These are phyloP conservation scores for Medicago ruthenica DNA, from an alignment of 306 rosid species.

Conservation along the genomic window DNA sequence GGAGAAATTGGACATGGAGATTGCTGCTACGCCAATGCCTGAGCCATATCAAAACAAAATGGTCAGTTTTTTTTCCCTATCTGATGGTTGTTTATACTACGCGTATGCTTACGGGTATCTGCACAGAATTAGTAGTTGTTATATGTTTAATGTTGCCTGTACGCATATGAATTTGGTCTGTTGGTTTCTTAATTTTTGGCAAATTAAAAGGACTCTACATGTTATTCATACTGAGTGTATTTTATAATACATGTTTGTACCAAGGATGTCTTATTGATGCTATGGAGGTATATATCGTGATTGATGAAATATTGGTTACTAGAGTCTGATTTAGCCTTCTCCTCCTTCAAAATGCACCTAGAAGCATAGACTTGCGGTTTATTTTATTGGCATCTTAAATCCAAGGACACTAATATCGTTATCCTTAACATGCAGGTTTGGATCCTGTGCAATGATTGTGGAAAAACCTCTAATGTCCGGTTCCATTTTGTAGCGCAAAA, in stretches of 20 bases:
- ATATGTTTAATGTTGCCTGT: too few relatives aligned
- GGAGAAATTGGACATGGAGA: constrained; percentile 82
- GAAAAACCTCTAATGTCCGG: constrained; percentile 62
- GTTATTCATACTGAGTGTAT: too few relatives aligned
- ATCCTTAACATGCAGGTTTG: constrained; percentile 57
- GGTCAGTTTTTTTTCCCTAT: constrained; percentile 43
- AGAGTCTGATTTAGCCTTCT: not conserved
- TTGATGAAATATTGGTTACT: not conserved
- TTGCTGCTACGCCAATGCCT: constrained; percentile 81
- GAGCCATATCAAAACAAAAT: constrained; percentile 63
- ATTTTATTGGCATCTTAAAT: not conserved
- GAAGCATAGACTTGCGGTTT: not conserved
- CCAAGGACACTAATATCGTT: constrained; percentile 7
- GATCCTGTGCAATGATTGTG: constrained; percentile 88
- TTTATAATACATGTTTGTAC: too few relatives aligned
- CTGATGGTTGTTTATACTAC: not conserved
- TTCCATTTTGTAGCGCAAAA: constrained; percentile 79
- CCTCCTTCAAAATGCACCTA: not conserved
- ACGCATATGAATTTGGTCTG: too few relatives aligned
- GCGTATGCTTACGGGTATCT: too few relatives aligned
- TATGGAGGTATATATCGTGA: not conserved
- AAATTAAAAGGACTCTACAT: too few relatives aligned
- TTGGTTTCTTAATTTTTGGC: too few relatives aligned
- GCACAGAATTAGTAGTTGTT: too few relatives aligned
- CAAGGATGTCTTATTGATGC: not conserved